Base-by-base conservation (phyloP, 495 filamentous ascomycete genomes). In the Neurospora tetrasperma region DNA sequence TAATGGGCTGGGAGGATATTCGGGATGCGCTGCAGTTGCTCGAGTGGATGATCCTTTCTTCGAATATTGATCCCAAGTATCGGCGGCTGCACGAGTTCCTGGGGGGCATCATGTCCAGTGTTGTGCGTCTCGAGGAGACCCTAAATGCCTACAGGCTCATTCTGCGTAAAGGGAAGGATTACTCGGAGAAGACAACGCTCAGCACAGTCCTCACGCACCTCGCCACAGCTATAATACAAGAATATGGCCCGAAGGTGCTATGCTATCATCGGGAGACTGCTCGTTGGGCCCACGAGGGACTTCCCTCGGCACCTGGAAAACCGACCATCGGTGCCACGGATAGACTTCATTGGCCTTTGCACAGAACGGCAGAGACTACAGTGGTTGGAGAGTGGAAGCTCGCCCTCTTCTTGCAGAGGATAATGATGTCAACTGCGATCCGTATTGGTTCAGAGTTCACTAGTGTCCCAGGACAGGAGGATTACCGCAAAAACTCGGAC, bases 161-260 rank as follows among this genome's bases (percentile, higher is more conserved):
- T 18, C 16, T 72, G 18, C 41, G 62, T n/a, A 23, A 43, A 18
- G 71, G 6, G 11, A 27, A 41, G 2, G 69, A 76, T 42, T 79
- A 78, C 41, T 54, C 71, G 11, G 68, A 73, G 31, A 46, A 69
- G 59, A 70, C 31, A 31, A 74, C 69, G 7, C 5, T 75, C n/a
- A 76, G 79, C 72, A 87, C 87, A 66, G 85, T 92, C 83, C 86
- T 92, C 73, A 88, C 82, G 71, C 83, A 80, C 1, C 80, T 89
- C 41, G 91, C 88, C 76, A 90, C 91, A 81, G 40, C 35, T 4
- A 16, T 75, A 2, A 42, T 75, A 10, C 40, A 71, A 46, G 20
- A 71, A 4, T 43, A 70, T 14, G 74, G 74, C 4, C 74, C 70
- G 5, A 42, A 74, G 20, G 46, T 74, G 2, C 40, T 75, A 16